A percentile compares a stretch with the other conserved stretches of the same genome.
These are phyloP conservation scores for Clarireedia sp. DNA, from an alignment of 2,329 filamentous ascomycete genomes.

Conservation along the genomic window DNA sequence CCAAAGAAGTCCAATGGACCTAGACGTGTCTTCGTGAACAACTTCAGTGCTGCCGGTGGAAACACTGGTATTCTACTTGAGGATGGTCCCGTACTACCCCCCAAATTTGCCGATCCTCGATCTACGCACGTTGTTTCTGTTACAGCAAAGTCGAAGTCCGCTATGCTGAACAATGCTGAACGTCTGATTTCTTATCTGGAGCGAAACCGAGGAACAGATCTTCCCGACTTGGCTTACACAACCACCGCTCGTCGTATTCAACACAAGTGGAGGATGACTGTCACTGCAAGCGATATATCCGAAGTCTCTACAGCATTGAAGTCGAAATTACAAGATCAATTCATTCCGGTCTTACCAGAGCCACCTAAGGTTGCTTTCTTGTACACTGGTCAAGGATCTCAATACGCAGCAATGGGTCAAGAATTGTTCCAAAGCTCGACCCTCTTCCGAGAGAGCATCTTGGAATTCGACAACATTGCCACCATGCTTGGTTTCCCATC, in stretches of 20 bases:
- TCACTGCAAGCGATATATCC: constrained; percentile 29
- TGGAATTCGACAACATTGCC: constrained; percentile 9
- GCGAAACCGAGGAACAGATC: constrained; percentile 16
- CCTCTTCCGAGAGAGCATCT: constrained; percentile 4
- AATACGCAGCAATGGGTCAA: constrained; percentile 9
- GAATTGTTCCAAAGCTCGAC: constrained; percentile 6
- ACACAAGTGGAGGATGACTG: constrained; percentile 47
- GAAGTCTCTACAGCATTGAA: constrained; percentile 32
- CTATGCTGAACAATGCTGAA: constrained; percentile 22
- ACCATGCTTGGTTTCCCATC: constrained; percentile 7
- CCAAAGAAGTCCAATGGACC: neutral
- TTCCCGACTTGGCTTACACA: constrained; percentile 28
- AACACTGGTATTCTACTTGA: constrained; percentile 28
- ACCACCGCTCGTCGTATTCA: constrained; percentile 45
- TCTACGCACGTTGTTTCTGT: constrained; percentile 37
- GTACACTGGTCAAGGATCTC: constrained; percentile 11
- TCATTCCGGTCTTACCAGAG: constrained; percentile 7
- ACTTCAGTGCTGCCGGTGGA: constrained; percentile 37
- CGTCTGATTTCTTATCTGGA: constrained; percentile 21
- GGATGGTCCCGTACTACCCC: constrained; percentile 29
- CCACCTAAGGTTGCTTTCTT: constrained; percentile 27
- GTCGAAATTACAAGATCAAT: constrained; percentile 8
- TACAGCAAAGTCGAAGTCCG: constrained; percentile 37
- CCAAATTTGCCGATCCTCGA: constrained; percentile 33
- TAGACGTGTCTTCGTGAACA: constrained; percentile 32